phyloP scores from a whole-genome alignment of 108 stramenopile genomes.

The Pseudonitzschia multistriata region DNA sequence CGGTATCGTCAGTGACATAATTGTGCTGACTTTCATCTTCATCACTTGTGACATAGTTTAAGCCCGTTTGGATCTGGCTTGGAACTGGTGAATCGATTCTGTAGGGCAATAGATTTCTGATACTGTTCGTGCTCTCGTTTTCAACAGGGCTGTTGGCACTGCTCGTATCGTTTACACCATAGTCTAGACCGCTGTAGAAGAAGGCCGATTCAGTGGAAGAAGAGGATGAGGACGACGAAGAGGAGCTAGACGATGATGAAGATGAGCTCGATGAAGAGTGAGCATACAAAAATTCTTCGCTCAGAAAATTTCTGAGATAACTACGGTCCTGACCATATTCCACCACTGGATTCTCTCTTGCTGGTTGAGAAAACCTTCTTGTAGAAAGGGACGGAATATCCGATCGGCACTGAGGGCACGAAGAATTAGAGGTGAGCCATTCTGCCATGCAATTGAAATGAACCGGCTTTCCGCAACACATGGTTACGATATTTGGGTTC shows the following conservation, averaged over 20 bases:
- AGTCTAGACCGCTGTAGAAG: slow-evolving; percentile 13
- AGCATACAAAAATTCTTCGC: slow-evolving; percentile 8
- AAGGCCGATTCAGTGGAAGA: background rate
- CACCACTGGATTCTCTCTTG: background rate
- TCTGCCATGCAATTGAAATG: slow-evolving; percentile 55
- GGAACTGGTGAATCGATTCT: background rate
- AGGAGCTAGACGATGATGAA: slow-evolving; percentile 9
- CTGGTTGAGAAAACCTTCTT: background rate
- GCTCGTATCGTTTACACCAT: background rate
- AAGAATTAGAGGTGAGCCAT: slow-evolving; percentile 33
- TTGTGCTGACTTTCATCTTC: slow-evolving; percentile 4
- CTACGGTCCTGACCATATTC: background rate
- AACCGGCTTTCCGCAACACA: slow-evolving; percentile 55
- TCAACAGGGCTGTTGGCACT: background rate
- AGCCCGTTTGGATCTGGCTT: background rate
- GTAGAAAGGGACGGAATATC: slow-evolving; percentile 27
- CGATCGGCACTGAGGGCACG: slow-evolving; percentile 42
- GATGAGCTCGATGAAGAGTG: slow-evolving; percentile 18
- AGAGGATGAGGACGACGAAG: slow-evolving; percentile 19
- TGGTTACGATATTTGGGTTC: slow-evolving; percentile 44
- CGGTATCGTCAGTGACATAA: background rate
- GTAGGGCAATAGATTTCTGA: background rate
- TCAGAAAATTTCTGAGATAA: background rate
- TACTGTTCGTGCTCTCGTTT: slow-evolving; percentile 12
- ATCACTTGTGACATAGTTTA: slow-evolving; percentile 2